phyloP scores from a whole-genome alignment of 495 filamentous ascomycete species.

The Daldinia decipiens region DNA sequence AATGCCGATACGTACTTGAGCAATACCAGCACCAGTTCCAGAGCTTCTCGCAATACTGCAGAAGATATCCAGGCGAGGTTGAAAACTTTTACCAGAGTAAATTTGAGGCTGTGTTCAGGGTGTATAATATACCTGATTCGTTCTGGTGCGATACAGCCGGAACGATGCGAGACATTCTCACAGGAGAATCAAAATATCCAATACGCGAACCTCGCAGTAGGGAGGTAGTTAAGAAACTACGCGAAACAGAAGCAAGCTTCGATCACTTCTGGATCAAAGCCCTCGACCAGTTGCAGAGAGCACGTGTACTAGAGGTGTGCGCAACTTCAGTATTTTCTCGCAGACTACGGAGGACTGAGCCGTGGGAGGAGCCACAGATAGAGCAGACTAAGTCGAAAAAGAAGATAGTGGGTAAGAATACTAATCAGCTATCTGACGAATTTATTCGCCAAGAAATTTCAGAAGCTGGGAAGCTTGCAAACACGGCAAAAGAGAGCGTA shows the following conservation, averaged over 20 bases:
- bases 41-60: background rate
- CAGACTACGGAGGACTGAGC: slow-evolving; percentile 1
- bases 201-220: background rate
- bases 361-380: slow-evolving; percentile 9
- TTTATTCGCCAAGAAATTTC: background rate
- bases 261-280: slow-evolving; percentile 17
- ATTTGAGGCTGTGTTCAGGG: background rate
- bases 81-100: background rate
- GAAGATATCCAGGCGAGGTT: background rate
- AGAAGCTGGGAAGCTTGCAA: background rate
- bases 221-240: slow-evolving; percentile 1
- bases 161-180: background rate
- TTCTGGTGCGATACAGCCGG: background rate
- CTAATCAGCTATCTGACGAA: background rate
- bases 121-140: background rate
- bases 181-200: background rate
- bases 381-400: background rate
- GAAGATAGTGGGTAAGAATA: background rate
- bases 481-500: background rate
- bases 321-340: background rate
- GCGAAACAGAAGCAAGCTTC: background rate
- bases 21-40: slow-evolving; percentile 7
- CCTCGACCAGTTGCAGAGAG: background rate
- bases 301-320: background rate
- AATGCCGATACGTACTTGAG: background rate